Conservation (phyloP, 768 basidiomycete genomes). For the Leccinum barrowsii region DNA sequence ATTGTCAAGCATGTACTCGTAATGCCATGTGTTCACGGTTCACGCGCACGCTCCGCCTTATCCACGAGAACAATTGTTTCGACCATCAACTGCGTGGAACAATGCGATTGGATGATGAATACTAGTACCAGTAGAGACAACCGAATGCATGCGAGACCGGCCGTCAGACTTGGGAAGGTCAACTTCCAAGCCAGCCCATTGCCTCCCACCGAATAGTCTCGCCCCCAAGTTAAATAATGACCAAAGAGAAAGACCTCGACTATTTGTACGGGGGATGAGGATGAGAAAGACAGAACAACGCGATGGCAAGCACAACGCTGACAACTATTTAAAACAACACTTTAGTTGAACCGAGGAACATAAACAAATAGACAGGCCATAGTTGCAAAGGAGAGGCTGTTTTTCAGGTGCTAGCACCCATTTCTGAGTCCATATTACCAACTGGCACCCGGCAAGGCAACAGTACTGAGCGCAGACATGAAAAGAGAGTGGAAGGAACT, state of each 20-base stretch:
- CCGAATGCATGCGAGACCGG: conserved; percentile 6
- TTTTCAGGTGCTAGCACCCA: conserved; percentile 25
- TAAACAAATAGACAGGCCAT: conserved; percentile 20
- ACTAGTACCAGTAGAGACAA: neutral
- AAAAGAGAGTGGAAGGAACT: conserved; percentile 21
- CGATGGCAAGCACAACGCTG: conserved; percentile 26
- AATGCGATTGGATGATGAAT: conserved; percentile 14
- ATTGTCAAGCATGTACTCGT: neutral
- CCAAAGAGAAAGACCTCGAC: conserved; percentile 12
- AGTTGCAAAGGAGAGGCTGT: conserved; percentile 26
- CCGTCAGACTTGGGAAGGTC: conserved; percentile 32
- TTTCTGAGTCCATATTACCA: conserved; percentile 20
- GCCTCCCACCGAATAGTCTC: conserved; percentile 7
- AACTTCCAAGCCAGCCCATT: conserved; percentile 32
- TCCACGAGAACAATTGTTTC: neutral
- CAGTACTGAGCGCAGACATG: conserved; percentile 12
- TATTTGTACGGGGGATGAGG: conserved; percentile 11
- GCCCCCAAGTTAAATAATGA: conserved; percentile 21
- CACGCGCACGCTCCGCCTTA: neutral
- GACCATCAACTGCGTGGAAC: neutral
- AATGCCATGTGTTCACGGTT: neutral
- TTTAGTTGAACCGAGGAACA: conserved; percentile 18
- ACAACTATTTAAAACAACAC: conserved; percentile 28
- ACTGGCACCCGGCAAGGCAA: conserved; percentile 6
- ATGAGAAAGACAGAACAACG: conserved; percentile 18